Percentiles rank a stretch among this genome's conserved stretches.
Evolutionary conservation across 2,329 filamentous ascomycete genomes (phyloP).

Genomic region (Fusarium dimerum): DNA sequence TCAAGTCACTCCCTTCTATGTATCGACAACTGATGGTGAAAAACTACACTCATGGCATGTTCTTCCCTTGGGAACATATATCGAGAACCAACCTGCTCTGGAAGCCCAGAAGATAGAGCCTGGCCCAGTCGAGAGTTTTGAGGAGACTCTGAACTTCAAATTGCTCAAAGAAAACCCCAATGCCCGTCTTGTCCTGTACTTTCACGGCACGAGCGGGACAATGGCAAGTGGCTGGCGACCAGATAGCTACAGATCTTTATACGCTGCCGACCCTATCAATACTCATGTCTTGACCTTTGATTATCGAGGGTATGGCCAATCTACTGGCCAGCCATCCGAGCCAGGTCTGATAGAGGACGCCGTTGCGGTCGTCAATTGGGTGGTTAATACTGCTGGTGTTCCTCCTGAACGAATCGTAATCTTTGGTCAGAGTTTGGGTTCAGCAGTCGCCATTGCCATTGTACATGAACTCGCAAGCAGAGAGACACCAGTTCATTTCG

Average conservation of each 20-base stretch:
- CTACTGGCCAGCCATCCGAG: slow-evolving; percentile 56
- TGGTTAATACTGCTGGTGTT: slow-evolving; percentile 50
- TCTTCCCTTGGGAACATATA: slow-evolving; percentile 54
- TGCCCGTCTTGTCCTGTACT: slow-evolving; percentile 46
- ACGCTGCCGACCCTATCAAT: slow-evolving; percentile 48
- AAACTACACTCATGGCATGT: slow-evolving; percentile 73
- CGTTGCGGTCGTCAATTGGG: slow-evolving; percentile 54
- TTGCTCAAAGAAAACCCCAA: slow-evolving; percentile 47
- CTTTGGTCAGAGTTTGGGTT: slow-evolving; percentile 61
- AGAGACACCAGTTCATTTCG: slow-evolving; percentile 34
- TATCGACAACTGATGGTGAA: slow-evolving; percentile 65
- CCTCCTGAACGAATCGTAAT: slow-evolving; percentile 57
- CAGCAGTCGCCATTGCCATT: slow-evolving; percentile 36
- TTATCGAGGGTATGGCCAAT: slow-evolving; percentile 61
- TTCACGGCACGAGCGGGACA: slow-evolving; percentile 59
- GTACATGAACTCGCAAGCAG: slow-evolving; percentile 31
- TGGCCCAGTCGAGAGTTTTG: slow-evolving; percentile 7
- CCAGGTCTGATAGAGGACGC: slow-evolving; percentile 55
- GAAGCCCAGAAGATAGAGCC: slow-evolving; percentile 29
- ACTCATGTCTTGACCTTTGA: slow-evolving; percentile 62
- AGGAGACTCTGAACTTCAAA: slow-evolving; percentile 38
- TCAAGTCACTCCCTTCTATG: slow-evolving; percentile 69
- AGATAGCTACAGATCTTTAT: slow-evolving; percentile 57
- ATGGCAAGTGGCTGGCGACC: slow-evolving; percentile 56
- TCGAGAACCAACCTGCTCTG: slow-evolving; percentile 45